A percentile compares a stretch with the other conserved stretches of the same genome.
Conservation (phyloP, 257 asterid species). For the Scutellaria barbata region DNA sequence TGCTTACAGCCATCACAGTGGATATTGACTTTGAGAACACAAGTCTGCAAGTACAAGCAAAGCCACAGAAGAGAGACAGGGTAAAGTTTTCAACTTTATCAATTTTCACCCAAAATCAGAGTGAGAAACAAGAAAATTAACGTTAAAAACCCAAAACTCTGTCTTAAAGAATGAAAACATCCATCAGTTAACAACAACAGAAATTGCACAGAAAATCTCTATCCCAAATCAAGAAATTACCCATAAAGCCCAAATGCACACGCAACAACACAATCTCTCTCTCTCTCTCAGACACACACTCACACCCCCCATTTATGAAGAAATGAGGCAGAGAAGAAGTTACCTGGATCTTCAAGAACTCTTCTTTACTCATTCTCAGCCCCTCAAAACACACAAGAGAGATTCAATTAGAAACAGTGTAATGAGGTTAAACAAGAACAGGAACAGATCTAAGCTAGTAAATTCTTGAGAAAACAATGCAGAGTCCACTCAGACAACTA, state of each 20-base stretch:
- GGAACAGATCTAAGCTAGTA: conserved; percentile 42
- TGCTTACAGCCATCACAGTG: conserved; percentile 98
- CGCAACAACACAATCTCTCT: conserved; percentile 22
- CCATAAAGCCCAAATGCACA: conserved; percentile 31
- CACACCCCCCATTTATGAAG: neutral
- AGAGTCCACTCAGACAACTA: no score
- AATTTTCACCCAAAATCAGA: conserved; percentile 37
- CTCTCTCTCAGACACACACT: neutral
- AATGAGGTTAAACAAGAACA: conserved; percentile 31
- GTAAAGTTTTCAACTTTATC: conserved; percentile 52
- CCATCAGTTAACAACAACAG: conserved; percentile 9
- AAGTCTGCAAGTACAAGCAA: conserved; percentile 90
- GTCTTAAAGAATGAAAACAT: conserved; percentile 9
- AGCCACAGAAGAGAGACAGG: conserved; percentile 39
- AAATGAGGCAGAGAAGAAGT: conserved; percentile 33
- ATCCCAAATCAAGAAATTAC: conserved; percentile 22
- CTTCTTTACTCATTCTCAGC: conserved; percentile 57
- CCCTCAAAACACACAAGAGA: conserved; percentile 27
- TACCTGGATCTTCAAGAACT: conserved; percentile 65
- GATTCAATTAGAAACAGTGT: conserved; percentile 24
- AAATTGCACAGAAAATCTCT: conserved; percentile 23
- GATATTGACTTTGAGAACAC: conserved; percentile 94
- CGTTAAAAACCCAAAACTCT: conserved; percentile 30
- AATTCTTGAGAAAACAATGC: conserved; percentile 28
- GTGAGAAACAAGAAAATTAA: conserved; percentile 27